Evolutionary conservation across 345 rosid species (phyloP), one percentile per base, ranked within the genome.

Genomic region (Syzygium oleosum): DNA sequence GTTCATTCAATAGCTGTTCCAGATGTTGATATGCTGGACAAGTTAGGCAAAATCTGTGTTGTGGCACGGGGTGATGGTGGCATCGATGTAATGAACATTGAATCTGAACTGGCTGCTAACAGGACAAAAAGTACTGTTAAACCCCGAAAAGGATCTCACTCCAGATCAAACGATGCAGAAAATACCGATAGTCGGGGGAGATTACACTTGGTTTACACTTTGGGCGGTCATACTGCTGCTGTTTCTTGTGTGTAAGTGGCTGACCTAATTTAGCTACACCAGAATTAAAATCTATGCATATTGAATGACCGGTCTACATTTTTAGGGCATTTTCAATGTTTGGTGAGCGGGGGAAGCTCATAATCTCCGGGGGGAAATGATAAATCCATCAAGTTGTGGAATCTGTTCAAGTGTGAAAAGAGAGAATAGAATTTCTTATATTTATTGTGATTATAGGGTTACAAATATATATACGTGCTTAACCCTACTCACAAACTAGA

Each of bases 151-250:
- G 99, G 94, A 87, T 91, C 95, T 88, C 92, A 91, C 34, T 90
- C 95, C 58, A 88, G 25, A 89, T 91, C 94, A 23, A 94, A 91
- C 87, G 88, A 85, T 87, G 22, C 53, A 52, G 85, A 90, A 73
- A 88, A 29, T 46, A 53, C 59, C 3, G 87, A 86, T 86, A 89
- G 85, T 87, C 84, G 46, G 87, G 86, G 89, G 87, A 94, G 95
- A 90, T 88, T 97, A 90, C 94, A 92, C 89, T 91, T 98, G 91
- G 98, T 95, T 91, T 95, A 93, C 93, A 85, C 95, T 46, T 84
- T 94, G 78, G 99, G 95, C 73, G 99, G 99, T 38, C 96, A 98
- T 88, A 93, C 91, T 23, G 96, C 97, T 65, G 96, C 99, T n/a
- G 98, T 94, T 14, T 94, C 99, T 86, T 94, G 98, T 90, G 95